These are phyloP conservation scores for Torulaspora franciscae DNA, from an alignment of 805 yeast genomes.

Conservation along the genomic window DNA sequence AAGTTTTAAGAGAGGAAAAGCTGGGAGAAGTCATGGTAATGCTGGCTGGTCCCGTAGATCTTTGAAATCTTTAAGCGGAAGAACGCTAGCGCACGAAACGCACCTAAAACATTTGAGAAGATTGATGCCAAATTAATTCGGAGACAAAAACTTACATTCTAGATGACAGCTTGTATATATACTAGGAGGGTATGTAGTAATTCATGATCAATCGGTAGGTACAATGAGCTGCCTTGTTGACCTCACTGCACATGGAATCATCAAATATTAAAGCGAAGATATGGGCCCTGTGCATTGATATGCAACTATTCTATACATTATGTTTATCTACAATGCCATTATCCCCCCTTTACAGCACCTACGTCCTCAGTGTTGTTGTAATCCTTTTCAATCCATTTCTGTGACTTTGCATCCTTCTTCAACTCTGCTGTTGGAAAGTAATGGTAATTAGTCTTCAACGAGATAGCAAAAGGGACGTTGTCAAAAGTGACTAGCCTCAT, in stretches of 20 bases:
- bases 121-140: constrained; percentile 42
- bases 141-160: not conserved
- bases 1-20: constrained; percentile 63
- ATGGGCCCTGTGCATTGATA: not conserved
- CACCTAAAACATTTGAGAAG: constrained; percentile 58
- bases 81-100: constrained; percentile 48
- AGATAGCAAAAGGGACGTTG: constrained; percentile 78
- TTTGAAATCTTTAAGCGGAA: constrained; percentile 56
- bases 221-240: not conserved
- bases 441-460: constrained; percentile 82
- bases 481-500: constrained; percentile 79
- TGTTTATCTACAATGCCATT: constrained; percentile 14
- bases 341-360: not conserved
- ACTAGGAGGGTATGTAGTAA: not conserved
- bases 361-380: constrained; percentile 37
- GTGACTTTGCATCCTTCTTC: constrained; percentile 43
- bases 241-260: not conserved
- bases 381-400: constrained; percentile 53
- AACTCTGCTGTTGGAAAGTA: constrained; percentile 74
- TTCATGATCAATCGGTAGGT: not conserved
- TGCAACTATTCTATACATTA: not conserved
- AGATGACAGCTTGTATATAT: not conserved
- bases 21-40: constrained; percentile 91
- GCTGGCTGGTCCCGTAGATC: constrained; percentile 74
- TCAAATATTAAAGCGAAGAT: not conserved